These are phyloP conservation scores for Mollisia scopiformis DNA, from an alignment of 2,329 filamentous ascomycete species.

Conservation along the genomic window DNA sequence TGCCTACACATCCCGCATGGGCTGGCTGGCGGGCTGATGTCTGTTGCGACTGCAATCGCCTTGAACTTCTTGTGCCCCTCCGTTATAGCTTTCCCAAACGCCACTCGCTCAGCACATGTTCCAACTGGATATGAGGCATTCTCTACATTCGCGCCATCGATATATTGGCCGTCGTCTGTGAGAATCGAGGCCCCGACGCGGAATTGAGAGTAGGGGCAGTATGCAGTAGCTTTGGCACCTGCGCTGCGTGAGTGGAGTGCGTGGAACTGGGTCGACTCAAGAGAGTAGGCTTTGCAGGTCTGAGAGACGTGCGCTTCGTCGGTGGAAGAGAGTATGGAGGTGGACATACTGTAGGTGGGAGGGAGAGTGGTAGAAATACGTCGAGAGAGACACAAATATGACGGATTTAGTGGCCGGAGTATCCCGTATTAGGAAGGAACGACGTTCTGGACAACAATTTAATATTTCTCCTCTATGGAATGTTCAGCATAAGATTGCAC, in stretches of 20 bases:
- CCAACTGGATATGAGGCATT: conserved; percentile 90
- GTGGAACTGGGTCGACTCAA: conserved; percentile 67
- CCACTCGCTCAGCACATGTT: conserved; percentile 95
- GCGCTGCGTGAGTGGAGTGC: conserved; percentile 68
- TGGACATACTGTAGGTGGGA: conserved; percentile 23
- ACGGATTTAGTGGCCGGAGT: not conserved
- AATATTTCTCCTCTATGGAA: not conserved
- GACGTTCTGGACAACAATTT: not conserved
- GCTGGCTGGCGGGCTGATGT: conserved; percentile 69
- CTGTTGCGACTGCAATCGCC: conserved; percentile 84
- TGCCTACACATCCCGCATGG: conserved; percentile 98
- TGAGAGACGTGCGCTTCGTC: conserved; percentile 32
- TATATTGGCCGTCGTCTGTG: conserved; percentile 50
- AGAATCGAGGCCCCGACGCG: conserved; percentile 85
- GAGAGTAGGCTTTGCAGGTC: conserved; percentile 45
- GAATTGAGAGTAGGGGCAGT: conserved; percentile 75
- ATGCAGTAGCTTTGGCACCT: conserved; percentile 76
- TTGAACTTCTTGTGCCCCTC: conserved; percentile 55
- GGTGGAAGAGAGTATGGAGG: conserved; percentile 31
- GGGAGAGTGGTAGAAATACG: not conserved
- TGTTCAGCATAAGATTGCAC: not conserved
- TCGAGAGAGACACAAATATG: not conserved
- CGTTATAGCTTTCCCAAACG: conserved; percentile 77
- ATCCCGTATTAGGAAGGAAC: conserved; percentile 8
- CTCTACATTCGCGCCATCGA: conserved; percentile 84